Conservation (phyloP, 2,329 filamentous ascomycete species). For the Colletotrichum abscissum region DNA sequence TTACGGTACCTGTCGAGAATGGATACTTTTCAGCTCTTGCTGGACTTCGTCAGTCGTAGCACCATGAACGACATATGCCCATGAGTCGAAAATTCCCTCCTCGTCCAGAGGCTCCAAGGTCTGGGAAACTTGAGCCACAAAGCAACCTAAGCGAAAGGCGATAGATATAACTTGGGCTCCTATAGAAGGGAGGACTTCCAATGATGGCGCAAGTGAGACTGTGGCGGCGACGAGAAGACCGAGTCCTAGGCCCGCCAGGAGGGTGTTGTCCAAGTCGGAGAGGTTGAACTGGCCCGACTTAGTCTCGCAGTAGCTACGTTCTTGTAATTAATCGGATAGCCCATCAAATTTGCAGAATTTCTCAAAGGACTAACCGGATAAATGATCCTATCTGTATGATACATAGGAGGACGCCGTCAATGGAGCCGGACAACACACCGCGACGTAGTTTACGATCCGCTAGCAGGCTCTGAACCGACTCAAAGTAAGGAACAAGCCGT, state of each 20-base stretch:
- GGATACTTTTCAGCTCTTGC: constrained; percentile 65
- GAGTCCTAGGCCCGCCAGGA: constrained; percentile 74
- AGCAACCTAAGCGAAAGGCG: constrained; percentile 72
- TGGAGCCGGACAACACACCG: constrained; percentile 7
- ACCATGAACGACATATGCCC: constrained; percentile 73
- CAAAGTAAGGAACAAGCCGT: no score
- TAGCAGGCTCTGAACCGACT: no score
- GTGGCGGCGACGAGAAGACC: constrained; percentile 76
- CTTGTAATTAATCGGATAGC: constrained; percentile 42
- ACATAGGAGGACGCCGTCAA: constrained; percentile 74
- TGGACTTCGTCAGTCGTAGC: constrained; percentile 62
- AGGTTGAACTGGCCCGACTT: constrained; percentile 60
- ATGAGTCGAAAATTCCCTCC: constrained; percentile 61
- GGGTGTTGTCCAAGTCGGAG: constrained; percentile 60
- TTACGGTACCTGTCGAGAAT: constrained; percentile 44
- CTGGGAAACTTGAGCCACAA: constrained; percentile 63
- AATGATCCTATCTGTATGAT: constrained; percentile 75
- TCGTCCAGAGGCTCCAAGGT: constrained; percentile 51
- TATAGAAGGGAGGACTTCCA: constrained; percentile 71
- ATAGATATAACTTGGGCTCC: constrained; percentile 73
- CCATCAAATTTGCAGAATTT: no score
- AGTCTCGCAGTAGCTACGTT: constrained; percentile 61
- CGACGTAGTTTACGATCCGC: no score
- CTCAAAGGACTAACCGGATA: constrained; percentile 66
- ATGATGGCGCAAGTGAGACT: constrained; percentile 70